These are phyloP conservation scores for Aureobasidium musti DNA, from an alignment of 2,329 filamentous ascomycete species.

Conservation along the genomic window DNA sequence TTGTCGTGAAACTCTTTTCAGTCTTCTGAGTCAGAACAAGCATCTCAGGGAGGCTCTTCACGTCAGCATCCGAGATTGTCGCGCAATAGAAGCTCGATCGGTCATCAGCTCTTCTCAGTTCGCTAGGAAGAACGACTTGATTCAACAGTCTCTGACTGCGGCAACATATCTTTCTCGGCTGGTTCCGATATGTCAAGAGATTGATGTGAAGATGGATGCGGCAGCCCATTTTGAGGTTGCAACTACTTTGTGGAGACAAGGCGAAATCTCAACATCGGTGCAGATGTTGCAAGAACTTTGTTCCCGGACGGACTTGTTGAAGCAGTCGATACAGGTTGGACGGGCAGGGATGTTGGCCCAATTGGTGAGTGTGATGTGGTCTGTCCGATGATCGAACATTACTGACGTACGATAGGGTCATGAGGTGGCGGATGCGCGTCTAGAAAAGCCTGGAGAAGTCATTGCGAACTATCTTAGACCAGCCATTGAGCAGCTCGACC, in stretches of 20 bases:
- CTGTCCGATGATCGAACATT: not conserved
- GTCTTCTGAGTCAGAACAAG: constrained; percentile 71
- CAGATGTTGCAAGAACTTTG: constrained; percentile 79
- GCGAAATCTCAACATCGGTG: constrained; percentile 86
- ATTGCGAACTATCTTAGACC: constrained; percentile 82
- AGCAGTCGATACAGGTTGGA: constrained; percentile 71
- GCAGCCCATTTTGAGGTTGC: constrained; percentile 80
- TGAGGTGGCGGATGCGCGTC: constrained; percentile 81
- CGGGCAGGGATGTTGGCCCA: constrained; percentile 80
- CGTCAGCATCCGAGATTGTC: constrained; percentile 63
- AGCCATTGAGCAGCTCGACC: constrained; percentile 77
- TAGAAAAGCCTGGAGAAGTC: constrained; percentile 89
- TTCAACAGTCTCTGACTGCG: constrained; percentile 83
- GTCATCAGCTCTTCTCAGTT: constrained; percentile 73
- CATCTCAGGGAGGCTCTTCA: constrained; percentile 62
- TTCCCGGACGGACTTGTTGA: constrained; percentile 60
- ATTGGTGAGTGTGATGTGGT: constrained; percentile 54
- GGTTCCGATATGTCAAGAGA: constrained; percentile 64
- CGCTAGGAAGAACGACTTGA: constrained; percentile 75
- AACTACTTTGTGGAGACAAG: constrained; percentile 90
- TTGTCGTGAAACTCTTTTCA: constrained; percentile 79
- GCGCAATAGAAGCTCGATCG: constrained; percentile 73
- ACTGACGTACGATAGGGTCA: constrained; percentile 59
- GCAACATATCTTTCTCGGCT: constrained; percentile 81
- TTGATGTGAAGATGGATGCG: constrained; percentile 76